Evolutionary conservation across 176 grass and related monocot genomes (phyloP).

Genomic region (Stipa capillata): DNA sequence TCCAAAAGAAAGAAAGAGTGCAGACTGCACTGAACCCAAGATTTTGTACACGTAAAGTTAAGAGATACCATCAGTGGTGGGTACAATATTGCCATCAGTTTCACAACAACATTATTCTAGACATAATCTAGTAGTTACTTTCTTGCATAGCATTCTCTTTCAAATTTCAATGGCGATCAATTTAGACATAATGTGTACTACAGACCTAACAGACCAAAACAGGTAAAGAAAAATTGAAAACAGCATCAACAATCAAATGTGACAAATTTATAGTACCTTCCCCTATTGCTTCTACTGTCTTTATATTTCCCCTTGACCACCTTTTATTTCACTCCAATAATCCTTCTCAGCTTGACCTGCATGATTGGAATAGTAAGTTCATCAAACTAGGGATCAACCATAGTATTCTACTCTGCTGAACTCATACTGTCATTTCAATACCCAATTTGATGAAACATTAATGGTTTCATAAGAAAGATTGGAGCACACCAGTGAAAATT

Average conservation of each 20-base stretch:
- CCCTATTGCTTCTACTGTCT: constrained; percentile 41
- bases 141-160: neutral
- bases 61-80: neutral
- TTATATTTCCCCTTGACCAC: constrained; percentile 33
- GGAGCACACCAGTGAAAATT: neutral
- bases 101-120: neutral
- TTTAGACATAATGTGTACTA: neutral
- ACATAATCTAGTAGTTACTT: neutral
- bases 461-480: neutral
- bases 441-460: neutral
- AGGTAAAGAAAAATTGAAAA: neutral
- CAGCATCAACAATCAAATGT: neutral
- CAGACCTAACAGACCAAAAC: neutral
- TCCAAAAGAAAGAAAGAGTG: neutral
- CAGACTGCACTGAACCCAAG: neutral
- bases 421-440: neutral
- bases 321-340: constrained; percentile 71
- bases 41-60: neutral
- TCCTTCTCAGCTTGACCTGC: constrained; percentile 86
- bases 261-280: constrained; percentile 32
- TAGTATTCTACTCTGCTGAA: neutral
- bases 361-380: constrained; percentile 4
- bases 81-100: neutral
- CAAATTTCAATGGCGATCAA: neutral
- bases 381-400: constrained; percentile 9